Conservation (phyloP, 2,329 filamentous ascomycete species). For the Hirsutella thompsonii region DNA sequence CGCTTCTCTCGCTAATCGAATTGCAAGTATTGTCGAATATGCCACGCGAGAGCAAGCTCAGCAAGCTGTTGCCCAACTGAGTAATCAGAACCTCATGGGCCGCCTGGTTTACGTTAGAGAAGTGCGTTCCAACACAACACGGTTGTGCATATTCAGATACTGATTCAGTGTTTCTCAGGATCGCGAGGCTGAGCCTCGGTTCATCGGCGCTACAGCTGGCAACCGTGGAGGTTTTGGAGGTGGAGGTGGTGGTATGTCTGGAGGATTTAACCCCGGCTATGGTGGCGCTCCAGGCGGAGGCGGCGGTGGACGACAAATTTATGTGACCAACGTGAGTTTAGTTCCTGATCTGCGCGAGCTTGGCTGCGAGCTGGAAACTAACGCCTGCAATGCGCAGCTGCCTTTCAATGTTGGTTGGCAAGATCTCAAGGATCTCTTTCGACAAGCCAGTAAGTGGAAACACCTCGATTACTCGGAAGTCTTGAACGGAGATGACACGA, state of each 20-base stretch:
- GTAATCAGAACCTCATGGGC: constrained; percentile 98
- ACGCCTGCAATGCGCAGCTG: constrained; percentile 48
- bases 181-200: constrained; percentile 94
- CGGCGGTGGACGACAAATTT: constrained; percentile 70
- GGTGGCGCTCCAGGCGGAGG: constrained; percentile 32
- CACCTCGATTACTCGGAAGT: constrained; percentile 2
- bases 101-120: constrained; percentile 97
- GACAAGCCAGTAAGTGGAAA: constrained; percentile 73
- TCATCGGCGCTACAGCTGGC: constrained; percentile 60
- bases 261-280: constrained; percentile 45
- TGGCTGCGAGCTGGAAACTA: background rate
- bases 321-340: constrained; percentile 92
- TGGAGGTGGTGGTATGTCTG: constrained; percentile 37
- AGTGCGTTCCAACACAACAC: constrained; percentile 41
- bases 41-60: constrained; percentile 98
- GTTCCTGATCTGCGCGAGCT: no score
- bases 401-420: constrained; percentile 98
- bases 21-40: constrained; percentile 95
- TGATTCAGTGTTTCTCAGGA: constrained; percentile 44
- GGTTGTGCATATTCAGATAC: background rate
- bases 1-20: background rate
- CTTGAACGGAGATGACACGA: no score
- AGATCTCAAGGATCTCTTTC: constrained; percentile 96
- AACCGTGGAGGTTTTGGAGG: constrained; percentile 50
- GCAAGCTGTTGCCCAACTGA: constrained; percentile 90